Percentiles rank a stretch among this genome's conserved stretches.
These are phyloP conservation scores for Tulasnella sp. DNA, from an alignment of 768 basidiomycete species.

Conservation along the genomic window DNA sequence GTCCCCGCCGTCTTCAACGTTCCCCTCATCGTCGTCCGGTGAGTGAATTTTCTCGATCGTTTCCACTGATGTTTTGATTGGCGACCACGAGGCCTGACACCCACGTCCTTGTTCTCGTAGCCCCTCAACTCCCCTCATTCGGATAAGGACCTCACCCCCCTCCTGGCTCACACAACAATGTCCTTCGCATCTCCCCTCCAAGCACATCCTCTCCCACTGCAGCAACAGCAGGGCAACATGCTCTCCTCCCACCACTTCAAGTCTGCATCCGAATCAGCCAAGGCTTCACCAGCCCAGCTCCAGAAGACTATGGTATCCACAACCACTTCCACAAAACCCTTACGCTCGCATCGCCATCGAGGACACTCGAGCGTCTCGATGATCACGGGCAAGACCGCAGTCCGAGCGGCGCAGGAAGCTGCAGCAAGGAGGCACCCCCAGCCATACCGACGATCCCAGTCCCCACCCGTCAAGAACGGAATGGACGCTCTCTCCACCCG, in stretches of 20 bases:
- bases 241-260: background rate
- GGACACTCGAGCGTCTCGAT: conserved; percentile 18
- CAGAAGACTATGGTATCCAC: background rate
- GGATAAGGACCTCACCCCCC: background rate
- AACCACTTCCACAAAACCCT: too few species aligned
- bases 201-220: background rate
- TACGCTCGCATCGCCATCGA: background rate
- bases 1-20: background rate
- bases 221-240: background rate
- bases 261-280: background rate
- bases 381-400: conserved; percentile 21
- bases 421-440: background rate
- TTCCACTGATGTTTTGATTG: background rate
- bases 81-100: background rate
- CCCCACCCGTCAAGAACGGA: conserved; percentile 9
- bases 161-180: background rate
- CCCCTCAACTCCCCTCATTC: background rate
- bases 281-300: background rate
- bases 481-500: conserved; percentile 2
- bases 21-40: background rate
- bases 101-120: background rate
- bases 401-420: conserved; percentile 4
- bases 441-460: background rate
- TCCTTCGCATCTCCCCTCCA: background rate
- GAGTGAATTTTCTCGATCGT: background rate